Evolutionary conservation across 2,329 filamentous ascomycete species (phyloP), one percentile per base, ranked within the genome.

Genomic region (Ophiostoma quercus): DNA sequence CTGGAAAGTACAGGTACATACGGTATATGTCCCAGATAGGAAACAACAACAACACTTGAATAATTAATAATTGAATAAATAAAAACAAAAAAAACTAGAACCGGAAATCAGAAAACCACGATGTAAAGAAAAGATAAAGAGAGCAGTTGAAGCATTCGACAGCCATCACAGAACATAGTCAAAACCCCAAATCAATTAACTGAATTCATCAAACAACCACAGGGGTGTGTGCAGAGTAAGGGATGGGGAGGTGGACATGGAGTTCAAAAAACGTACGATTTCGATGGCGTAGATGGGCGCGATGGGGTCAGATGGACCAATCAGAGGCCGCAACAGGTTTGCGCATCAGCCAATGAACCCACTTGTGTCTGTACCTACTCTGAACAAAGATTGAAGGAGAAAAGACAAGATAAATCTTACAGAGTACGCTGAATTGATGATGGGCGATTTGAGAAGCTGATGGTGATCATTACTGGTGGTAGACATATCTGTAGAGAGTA

Each of bases 251-350:
- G 72, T 74, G 63, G 63, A 66, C 65, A 66, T 41, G 65, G 37
- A 70, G 57, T 32, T 51, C 71, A 73, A 74, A 77, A 77, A 77
- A 77, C 74, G 74, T 77, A 77, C 75, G 77, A 77, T 77, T 73
- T 37, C 72, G 68, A 72, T 71, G 72, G 73, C 70, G 54, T 70
- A 57, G 67, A 73, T 69, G 73, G 73, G 71, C 34, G 34, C 34
- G 34, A 34, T 34, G 34, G 73, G 73, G 73, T 66, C 57, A 47
- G 67, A 67, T 72, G 68, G 51, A 39, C 76, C 75, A 77, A 77
- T 76, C 70, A 74, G 63, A 22, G 16, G 41, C 11, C 4, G 32
- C n/a, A 14, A 29, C 22, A 39, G 25, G 32, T 43, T 7, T 57
- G 29, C 29, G 43, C 25, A 54, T 22, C 32, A 19, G 34, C 22